These are phyloP conservation scores for Ogataea allantospora DNA, from an alignment of 805 yeast genomes.

Conservation along the genomic window DNA sequence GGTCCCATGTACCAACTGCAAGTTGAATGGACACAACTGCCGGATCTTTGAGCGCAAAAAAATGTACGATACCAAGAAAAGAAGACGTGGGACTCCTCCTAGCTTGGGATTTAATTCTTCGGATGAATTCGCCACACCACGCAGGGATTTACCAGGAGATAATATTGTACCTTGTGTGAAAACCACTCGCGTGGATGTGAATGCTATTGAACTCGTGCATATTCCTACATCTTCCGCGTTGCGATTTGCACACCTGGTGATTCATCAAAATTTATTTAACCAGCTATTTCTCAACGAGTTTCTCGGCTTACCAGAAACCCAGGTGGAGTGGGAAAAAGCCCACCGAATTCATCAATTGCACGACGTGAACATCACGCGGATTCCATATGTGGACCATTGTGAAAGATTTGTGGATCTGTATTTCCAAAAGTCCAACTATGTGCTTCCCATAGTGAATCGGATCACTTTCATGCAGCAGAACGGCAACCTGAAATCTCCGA, in stretches of 20 bases:
- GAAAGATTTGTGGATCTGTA: slow-evolving; percentile 58
- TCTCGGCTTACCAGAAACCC: not conserved
- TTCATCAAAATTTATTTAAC: not conserved
- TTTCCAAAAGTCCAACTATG: slow-evolving; percentile 63
- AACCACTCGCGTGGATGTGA: not conserved
- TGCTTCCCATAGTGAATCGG: slow-evolving; percentile 64
- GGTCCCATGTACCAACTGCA: slow-evolving; percentile 18
- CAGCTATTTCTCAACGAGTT: slow-evolving; percentile 1
- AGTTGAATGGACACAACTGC: slow-evolving; percentile 11
- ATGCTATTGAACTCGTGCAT: not conserved
- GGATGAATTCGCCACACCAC: not conserved
- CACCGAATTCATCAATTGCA: not conserved
- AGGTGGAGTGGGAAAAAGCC: not conserved
- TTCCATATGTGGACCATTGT: slow-evolving; percentile 48
- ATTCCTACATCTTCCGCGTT: not conserved
- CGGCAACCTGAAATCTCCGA: slow-evolving; percentile 53
- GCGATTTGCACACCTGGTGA: not conserved
- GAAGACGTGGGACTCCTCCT: not conserved
- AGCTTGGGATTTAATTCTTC: too few relatives aligned
- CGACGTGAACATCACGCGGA: slow-evolving; percentile 55
- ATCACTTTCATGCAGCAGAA: slow-evolving; percentile 55
- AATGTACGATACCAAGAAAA: slow-evolving; percentile 18
- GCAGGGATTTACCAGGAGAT: not conserved
- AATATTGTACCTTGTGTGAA: not conserved
- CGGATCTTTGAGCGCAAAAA: slow-evolving; percentile 15